A percentile compares a stretch with the other conserved stretches of the same genome.
Evolutionary conservation across 306 rosid species (phyloP).

Genomic region (Gleditsia sinensis): DNA sequence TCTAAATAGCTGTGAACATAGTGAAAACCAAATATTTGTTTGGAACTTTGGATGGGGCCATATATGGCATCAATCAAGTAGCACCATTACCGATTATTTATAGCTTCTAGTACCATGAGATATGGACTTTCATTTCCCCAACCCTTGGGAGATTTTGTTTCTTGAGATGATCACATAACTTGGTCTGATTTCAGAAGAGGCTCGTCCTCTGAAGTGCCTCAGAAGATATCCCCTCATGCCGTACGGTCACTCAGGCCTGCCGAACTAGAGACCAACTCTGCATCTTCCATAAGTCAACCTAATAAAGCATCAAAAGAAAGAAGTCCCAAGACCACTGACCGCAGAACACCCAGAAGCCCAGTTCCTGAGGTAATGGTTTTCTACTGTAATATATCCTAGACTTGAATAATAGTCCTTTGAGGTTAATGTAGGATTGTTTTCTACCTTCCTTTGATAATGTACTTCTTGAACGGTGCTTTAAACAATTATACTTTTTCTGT

Average conservation of each 20-base stretch:
- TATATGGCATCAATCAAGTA: neutral
- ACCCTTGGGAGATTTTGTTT: slow-evolving; percentile 16
- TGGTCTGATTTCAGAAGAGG: slow-evolving; percentile 55
- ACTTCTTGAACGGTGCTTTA: neutral
- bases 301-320: slow-evolving; percentile 64
- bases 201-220: slow-evolving; percentile 76
- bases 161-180: slow-evolving; percentile 15
- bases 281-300: slow-evolving; percentile 56
- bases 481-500: slow-evolving; percentile 21
- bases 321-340: slow-evolving; percentile 81
- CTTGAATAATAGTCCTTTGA: too few relatives aligned
- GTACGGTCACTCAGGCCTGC: slow-evolving; percentile 71
- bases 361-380: slow-evolving; percentile 57
- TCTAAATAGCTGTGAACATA: neutral
- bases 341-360: slow-evolving; percentile 85
- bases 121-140: neutral
- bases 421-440: neutral
- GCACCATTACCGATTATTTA: too few relatives aligned
- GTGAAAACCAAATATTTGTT: neutral
- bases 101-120: too few relatives aligned
- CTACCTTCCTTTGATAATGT: neutral
- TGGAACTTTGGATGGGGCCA: too few relatives aligned
- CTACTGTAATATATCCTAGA: too few relatives aligned
- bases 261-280: slow-evolving; percentile 54
- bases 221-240: slow-evolving; percentile 68